phyloP scores from a whole-genome alignment of 257 asterid species.

The Leptodermis oblonga region DNA sequence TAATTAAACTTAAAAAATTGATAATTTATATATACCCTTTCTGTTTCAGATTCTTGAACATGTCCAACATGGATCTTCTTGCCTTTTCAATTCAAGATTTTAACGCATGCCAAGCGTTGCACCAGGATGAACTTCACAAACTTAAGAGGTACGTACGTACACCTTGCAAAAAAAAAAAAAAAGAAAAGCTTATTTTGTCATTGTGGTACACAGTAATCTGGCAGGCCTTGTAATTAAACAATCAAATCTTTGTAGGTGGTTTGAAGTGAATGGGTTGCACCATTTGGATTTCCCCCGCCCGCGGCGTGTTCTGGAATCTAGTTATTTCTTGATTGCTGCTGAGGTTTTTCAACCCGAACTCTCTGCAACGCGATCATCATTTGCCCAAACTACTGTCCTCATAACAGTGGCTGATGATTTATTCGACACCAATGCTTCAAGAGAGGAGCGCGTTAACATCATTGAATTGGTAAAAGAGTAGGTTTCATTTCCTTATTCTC shows the following conservation, averaged over 20 bases:
- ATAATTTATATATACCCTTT: neutral
- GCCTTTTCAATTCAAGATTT: slow-evolving; percentile 28
- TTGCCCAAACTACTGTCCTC: slow-evolving; percentile 26
- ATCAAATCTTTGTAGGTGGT: slow-evolving; percentile 38
- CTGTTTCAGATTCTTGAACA: slow-evolving; percentile 23
- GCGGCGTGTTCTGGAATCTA: slow-evolving; percentile 15
- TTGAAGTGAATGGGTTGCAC: slow-evolving; percentile 28
- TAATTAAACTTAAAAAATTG: neutral
- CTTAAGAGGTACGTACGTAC: slow-evolving; percentile 32
- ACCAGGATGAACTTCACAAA: slow-evolving; percentile 33
- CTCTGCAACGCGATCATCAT: slow-evolving; percentile 31
- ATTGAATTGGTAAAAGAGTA: slow-evolving; percentile 30
- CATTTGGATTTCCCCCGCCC: slow-evolving; percentile 27
- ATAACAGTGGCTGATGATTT: slow-evolving; percentile 38
- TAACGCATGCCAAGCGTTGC: slow-evolving; percentile 36
- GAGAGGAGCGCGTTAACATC: slow-evolving; percentile 30
- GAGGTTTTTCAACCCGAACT: slow-evolving; percentile 27
- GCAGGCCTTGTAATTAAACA: too few species aligned
- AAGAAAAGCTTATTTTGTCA: too few species aligned
- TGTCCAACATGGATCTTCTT: slow-evolving; percentile 22
- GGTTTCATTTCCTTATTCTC: neutral
- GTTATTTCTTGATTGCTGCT: slow-evolving; percentile 27
- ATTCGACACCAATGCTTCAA: slow-evolving; percentile 35
- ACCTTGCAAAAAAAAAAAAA: too few species aligned
- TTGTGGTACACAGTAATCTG: too few species aligned